Evolutionary conservation across 257 asterid genomes (phyloP).

Genomic region (Perilla frutescens): DNA sequence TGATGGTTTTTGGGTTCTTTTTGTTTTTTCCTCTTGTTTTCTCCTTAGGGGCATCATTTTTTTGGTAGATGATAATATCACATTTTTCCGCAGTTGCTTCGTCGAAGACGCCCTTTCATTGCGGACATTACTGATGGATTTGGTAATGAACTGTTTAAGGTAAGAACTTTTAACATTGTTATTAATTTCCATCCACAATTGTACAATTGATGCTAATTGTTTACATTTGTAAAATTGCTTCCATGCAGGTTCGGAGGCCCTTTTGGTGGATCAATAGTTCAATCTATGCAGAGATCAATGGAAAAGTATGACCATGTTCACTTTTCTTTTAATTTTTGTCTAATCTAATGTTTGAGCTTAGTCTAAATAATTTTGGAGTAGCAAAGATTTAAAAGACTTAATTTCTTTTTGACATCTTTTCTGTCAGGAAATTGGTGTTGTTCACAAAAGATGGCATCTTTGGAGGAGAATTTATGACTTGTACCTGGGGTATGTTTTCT

Average conservation of each 20-base stretch:
- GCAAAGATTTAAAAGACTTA: constrained; percentile 7
- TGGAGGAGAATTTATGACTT: constrained; percentile 96
- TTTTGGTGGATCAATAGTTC: constrained; percentile 99
- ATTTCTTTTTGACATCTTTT: constrained; percentile 18
- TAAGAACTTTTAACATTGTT: constrained; percentile 42
- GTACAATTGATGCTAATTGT: constrained; percentile 30
- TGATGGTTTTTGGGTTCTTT: constrained; percentile 11
- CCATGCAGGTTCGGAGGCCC: constrained; percentile 83
- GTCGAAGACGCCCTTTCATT: constrained; percentile 86
- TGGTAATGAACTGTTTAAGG: constrained; percentile 87
- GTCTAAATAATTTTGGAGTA: constrained; percentile 8
- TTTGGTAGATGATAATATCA: constrained; percentile 20
- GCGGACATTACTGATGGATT: constrained; percentile 78
- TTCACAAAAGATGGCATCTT: constrained; percentile 99
- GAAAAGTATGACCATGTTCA: constrained; percentile 56
- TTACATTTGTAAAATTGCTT: constrained; percentile 34
- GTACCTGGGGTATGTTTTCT: constrained; percentile 78
- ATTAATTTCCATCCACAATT: constrained; percentile 9
- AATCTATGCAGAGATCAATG: constrained; percentile 90
- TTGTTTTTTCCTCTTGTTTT: not conserved
- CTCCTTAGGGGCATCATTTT: not conserved
- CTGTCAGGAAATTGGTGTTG: constrained; percentile 90
- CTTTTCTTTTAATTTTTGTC: not conserved
- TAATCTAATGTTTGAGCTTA: constrained; percentile 3
- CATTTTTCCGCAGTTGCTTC: constrained; percentile 71